Evolutionary conservation across 2,329 filamentous ascomycete species (phyloP).

Genomic region (Emmonsiellopsis sp.): DNA sequence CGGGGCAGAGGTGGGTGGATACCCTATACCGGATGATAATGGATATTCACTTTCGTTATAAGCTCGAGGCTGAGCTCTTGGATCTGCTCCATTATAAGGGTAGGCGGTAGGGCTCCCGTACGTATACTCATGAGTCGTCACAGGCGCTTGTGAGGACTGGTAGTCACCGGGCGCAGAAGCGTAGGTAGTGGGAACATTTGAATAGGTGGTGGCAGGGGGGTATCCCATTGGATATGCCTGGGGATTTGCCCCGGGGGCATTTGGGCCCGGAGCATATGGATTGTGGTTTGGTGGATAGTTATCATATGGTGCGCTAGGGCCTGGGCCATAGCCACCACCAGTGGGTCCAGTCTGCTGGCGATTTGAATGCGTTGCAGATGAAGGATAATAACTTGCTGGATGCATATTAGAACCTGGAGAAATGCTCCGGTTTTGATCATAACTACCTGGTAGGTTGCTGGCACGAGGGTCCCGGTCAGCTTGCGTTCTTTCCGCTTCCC

Average conservation of each 20-base stretch:
- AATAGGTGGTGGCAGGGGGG: conserved; percentile 15
- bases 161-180: conserved; percentile 26
- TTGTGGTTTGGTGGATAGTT: conserved; percentile 18
- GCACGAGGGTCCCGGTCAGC: conserved; percentile 22
- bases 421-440: conserved; percentile 29
- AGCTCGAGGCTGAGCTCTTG: conserved; percentile 34
- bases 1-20: conserved; percentile 31
- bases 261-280: conserved; percentile 7
- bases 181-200: conserved; percentile 26
- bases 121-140: conserved; percentile 27
- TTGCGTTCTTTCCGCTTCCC: conserved; percentile 37
- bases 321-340: conserved; percentile 26
- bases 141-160: conserved; percentile 27
- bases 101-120: conserved; percentile 29
- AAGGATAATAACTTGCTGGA: conserved; percentile 27
- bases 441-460: conserved; percentile 23
- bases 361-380: conserved; percentile 30
- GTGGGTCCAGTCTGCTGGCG: conserved; percentile 30
- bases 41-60: conserved; percentile 34
- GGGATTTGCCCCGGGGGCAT: background rate
- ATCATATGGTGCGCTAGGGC: conserved; percentile 23
- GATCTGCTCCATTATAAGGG: conserved; percentile 22
- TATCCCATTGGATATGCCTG: background rate
- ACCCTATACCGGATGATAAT: conserved; percentile 31
- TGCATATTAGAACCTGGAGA: conserved; percentile 30